phyloP scores from a whole-genome alignment of 257 asterid species.

The Salvia hispanica region DNA sequence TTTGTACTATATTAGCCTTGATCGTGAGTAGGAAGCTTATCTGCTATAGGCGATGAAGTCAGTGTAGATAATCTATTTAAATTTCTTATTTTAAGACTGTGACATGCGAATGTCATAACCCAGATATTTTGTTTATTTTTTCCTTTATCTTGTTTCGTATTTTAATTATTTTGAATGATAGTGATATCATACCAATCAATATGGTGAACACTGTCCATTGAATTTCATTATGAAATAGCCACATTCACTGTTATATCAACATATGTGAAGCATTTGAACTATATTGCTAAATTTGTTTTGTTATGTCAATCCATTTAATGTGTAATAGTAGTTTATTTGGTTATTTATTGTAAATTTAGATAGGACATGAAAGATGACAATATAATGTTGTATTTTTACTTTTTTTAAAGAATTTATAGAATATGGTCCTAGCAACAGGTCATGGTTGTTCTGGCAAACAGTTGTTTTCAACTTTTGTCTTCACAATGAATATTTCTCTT shows the following conservation, averaged over 20 bases:
- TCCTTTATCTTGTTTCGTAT: background rate
- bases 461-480: slow-evolving; percentile 6
- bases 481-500: background rate
- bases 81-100: background rate
- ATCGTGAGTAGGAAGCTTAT: no score
- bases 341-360: background rate
- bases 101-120: background rate
- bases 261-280: background rate
- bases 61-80: background rate
- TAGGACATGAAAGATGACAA: background rate
- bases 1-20: background rate
- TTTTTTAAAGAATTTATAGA: background rate
- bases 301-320: background rate
- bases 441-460: slow-evolving; percentile 15
- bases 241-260: background rate
- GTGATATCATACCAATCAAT: background rate
- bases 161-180: background rate
- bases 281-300: background rate
- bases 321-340: background rate
- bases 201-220: background rate
- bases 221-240: background rate
- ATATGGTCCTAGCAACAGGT: background rate
- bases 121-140: background rate
- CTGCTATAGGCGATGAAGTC: slow-evolving; percentile 12
- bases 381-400: background rate